phyloP scores from a whole-genome alignment of 108 stramenopile species.

The Chaetoceros muelleri region DNA sequence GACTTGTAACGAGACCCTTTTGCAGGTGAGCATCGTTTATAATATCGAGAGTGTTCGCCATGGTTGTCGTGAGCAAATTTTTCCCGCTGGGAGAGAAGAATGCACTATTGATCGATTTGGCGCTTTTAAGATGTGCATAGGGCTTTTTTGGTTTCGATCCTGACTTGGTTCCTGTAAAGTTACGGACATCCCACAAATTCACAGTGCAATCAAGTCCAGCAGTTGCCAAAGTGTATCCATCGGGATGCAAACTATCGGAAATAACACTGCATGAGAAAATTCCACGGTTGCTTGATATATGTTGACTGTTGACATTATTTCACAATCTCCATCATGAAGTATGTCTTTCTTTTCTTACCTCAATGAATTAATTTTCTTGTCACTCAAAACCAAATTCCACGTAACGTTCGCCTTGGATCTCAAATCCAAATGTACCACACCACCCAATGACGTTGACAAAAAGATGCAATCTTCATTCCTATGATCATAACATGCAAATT shows the following conservation, averaged over 20 bases:
- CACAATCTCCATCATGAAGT: background rate
- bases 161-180: slow-evolving; percentile 16
- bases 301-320: no score
- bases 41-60: slow-evolving; percentile 50
- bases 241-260: slow-evolving; percentile 48
- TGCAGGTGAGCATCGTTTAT: slow-evolving; percentile 40
- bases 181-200: slow-evolving; percentile 68
- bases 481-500: slow-evolving; percentile 51
- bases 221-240: slow-evolving; percentile 58
- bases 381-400: slow-evolving; percentile 45
- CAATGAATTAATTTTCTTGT: slow-evolving; percentile 75
- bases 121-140: slow-evolving; percentile 27
- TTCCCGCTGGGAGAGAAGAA: slow-evolving; percentile 69
- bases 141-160: slow-evolving; percentile 25
- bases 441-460: slow-evolving; percentile 64
- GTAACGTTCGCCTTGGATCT: slow-evolving; percentile 40
- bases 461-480: slow-evolving; percentile 51
- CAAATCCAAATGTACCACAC: slow-evolving; percentile 59
- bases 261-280: background rate
- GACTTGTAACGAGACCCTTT: slow-evolving; percentile 19
- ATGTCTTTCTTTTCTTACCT: slow-evolving; percentile 30
- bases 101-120: slow-evolving; percentile 60
- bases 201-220: slow-evolving; percentile 49
- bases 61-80: slow-evolving; percentile 47
- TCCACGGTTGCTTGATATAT: background rate